Evolutionary conservation across 352 stramenopile genomes (phyloP).

Genomic region (Thalassiosira delicatula): DNA sequence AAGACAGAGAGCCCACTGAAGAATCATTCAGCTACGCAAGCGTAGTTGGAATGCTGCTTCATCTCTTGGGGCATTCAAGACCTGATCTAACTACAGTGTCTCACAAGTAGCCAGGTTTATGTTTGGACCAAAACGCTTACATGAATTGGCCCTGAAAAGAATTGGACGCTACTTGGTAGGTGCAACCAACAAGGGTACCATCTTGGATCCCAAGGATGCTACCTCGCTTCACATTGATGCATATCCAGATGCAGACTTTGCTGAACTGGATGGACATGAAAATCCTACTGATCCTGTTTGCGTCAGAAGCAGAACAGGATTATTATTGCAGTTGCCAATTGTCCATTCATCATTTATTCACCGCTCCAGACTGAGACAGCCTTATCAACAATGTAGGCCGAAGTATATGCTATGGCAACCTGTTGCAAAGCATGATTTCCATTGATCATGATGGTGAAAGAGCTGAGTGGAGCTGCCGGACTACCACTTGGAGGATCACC

Average conservation of each 20-base stretch:
- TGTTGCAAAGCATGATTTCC: slow-evolving; percentile 30
- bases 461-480: background rate
- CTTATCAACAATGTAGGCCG: slow-evolving; percentile 37
- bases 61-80: slow-evolving; percentile 57
- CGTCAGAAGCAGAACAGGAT: slow-evolving; percentile 56
- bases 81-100: slow-evolving; percentile 53
- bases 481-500: background rate
- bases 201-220: background rate
- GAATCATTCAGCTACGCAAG: slow-evolving; percentile 60
- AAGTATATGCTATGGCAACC: slow-evolving; percentile 42
- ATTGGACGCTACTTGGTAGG: slow-evolving; percentile 53
- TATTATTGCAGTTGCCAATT: slow-evolving; percentile 36
- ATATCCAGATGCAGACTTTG: slow-evolving; percentile 57
- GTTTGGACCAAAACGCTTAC: slow-evolving; percentile 8
- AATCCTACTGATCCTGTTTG: slow-evolving; percentile 42
- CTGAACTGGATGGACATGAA: slow-evolving; percentile 40
- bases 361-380: slow-evolving; percentile 26
- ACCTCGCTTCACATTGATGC: background rate
- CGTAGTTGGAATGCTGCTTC: slow-evolving; percentile 68
- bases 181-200: slow-evolving; percentile 30
- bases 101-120: background rate
- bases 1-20: slow-evolving; percentile 9
- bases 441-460: slow-evolving; percentile 14
- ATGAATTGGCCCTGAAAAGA: slow-evolving; percentile 11
- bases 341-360: slow-evolving; percentile 11